These are phyloP conservation scores for Trichoderma sp. DNA, from an alignment of 2,329 filamentous ascomycete genomes.

Conservation along the genomic window DNA sequence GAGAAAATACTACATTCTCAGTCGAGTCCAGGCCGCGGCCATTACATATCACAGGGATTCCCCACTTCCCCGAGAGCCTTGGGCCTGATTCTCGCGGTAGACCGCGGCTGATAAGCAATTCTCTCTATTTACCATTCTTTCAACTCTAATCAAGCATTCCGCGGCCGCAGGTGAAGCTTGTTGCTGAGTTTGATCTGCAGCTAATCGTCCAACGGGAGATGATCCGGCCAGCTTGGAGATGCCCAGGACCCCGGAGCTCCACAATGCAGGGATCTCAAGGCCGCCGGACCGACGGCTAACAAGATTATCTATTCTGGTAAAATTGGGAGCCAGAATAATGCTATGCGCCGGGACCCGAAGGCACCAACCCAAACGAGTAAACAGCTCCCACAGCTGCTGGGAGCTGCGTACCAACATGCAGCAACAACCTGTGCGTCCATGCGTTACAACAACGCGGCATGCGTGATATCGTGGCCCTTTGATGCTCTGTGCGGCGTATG, in stretches of 20 bases:
- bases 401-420: neutral
- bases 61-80: neutral
- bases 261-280: constrained; percentile 2
- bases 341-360: neutral
- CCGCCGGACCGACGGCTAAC: neutral
- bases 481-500: neutral
- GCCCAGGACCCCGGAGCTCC: constrained; percentile 4
- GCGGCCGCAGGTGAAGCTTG: neutral
- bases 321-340: neutral
- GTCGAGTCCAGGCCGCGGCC: neutral
- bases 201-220: constrained; percentile 16
- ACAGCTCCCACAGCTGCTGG: neutral
- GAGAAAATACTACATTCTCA: neutral
- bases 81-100: neutral
- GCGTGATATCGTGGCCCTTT: neutral
- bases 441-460: neutral
- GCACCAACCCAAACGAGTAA: neutral
- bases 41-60: neutral
- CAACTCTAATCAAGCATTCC: neutral
- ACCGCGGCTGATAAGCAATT: neutral
- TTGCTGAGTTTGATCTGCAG: neutral
- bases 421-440: neutral
- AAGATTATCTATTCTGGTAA: neutral
- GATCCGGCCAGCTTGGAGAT: constrained; percentile 7
- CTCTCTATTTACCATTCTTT: neutral